A percentile compares a stretch with the other conserved stretches of the same genome.
These are phyloP conservation scores for Cladophialophora exuberans DNA, from an alignment of 2,329 filamentous ascomycete species.

Conservation along the genomic window DNA sequence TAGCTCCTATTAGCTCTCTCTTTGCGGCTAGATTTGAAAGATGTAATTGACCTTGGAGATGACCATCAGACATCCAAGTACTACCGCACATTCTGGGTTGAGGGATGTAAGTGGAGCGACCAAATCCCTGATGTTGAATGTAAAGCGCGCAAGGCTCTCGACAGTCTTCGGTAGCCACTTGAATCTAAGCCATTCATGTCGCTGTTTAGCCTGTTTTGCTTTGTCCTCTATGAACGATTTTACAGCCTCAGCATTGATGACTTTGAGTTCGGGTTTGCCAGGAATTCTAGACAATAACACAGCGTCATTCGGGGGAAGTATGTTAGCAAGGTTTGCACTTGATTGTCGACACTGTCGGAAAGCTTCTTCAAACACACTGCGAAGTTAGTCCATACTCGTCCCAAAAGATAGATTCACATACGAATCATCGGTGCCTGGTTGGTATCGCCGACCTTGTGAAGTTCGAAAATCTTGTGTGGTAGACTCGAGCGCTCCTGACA, in stretches of 20 bases:
- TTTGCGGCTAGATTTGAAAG: no score
- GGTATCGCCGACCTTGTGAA: conserved; percentile 4
- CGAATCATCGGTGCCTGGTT: conserved; percentile 8
- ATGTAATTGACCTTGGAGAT: conserved; percentile 14
- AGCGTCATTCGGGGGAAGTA: not conserved
- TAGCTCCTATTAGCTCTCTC: conserved; percentile 2
- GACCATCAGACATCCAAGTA: conserved; percentile 5
- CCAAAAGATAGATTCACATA: not conserved
- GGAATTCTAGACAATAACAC: not conserved
- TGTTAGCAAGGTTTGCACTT: not conserved
- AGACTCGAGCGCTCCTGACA: no score
- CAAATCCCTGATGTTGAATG: conserved; percentile 3
- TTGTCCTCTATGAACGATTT: not conserved
- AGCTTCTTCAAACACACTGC: conserved; percentile 6
- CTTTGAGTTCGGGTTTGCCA: not conserved
- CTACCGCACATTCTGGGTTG: conserved; percentile 7
- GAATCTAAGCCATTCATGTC: not conserved
- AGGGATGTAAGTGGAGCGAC: conserved; percentile 4
- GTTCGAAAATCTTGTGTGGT: no score
- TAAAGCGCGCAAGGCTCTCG: conserved; percentile 5
- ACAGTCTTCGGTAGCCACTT: not conserved
- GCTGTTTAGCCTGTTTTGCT: not conserved
- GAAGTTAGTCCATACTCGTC: not conserved
- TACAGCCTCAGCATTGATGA: not conserved
- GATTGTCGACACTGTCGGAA: conserved; percentile 8